Base-by-base conservation (phyloP, 2,329 filamentous ascomycete genomes). In the Trichoderma breve region DNA sequence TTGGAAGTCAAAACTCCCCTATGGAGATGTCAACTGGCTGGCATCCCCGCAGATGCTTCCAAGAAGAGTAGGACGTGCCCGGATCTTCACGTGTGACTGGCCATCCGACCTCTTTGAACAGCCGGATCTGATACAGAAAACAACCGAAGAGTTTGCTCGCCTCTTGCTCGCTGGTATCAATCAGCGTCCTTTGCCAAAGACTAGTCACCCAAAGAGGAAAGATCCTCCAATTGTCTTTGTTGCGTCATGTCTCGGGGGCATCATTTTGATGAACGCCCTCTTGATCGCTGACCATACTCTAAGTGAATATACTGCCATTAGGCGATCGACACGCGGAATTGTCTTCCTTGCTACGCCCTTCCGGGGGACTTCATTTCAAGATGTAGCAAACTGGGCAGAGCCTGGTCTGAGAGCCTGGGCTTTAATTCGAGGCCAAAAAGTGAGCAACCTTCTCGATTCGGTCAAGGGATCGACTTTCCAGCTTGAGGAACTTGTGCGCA, bases 231-330 rank as follows among this genome's bases (percentile, higher is more conserved):
- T 81, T 51, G 9, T 81, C 63, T 80, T 80, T 71, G 76, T 81
- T 53, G 78, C 79, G 1, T 81, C 79, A n/a, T 80, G 77, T 72
- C 76, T 81, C n/a, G 78, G 79, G 1, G 79, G 79, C 12, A 76
- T 80, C 57, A 75, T 80, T 72, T 68, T 80, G 32, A 75, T 74
- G 9, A 75, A 78, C 73, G 78, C 79, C 53, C 77, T 80, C 15
- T 72, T 76, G 8, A 66, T 61, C 18, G 75, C 75, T 15, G 30
- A 60, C 53, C 21, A 36, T 28, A 15, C 63, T 36, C 21, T 3
- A 60, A 43, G 70, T 24, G 73, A 76, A 14, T 77, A 77, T 34
- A 8, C 11, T 36, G 53, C 67, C n/a, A 6, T 79, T 9, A 65
- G 65, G 51, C 71, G 8, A 65, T 74, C 75, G 9, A 77, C 77